Evolutionary conservation across 768 basidiomycete genomes (phyloP).

Genomic region (Pleurotus tuber-regium): DNA sequence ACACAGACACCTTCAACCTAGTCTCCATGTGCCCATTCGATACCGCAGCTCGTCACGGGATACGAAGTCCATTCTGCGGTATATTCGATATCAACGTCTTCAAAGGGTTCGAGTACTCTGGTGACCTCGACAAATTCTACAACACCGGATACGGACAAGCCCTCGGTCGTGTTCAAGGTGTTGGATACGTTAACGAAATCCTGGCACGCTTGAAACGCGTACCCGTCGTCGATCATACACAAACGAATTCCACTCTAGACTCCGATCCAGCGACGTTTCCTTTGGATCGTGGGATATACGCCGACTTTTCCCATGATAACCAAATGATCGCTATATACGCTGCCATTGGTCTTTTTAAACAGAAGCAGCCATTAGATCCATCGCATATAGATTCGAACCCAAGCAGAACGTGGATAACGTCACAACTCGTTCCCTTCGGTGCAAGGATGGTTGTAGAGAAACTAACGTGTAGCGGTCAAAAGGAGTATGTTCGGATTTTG

Average conservation of each 20-base stretch:
- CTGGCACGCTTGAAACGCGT: slow-evolving; percentile 69
- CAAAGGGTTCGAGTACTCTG: slow-evolving; percentile 61
- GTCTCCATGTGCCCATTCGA: slow-evolving; percentile 82
- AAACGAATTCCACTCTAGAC: slow-evolving; percentile 76
- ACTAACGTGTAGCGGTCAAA: slow-evolving; percentile 41
- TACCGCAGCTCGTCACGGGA: slow-evolving; percentile 47
- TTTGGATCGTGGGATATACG: slow-evolving; percentile 59
- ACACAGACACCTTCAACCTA: slow-evolving; percentile 53
- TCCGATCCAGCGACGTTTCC: slow-evolving; percentile 67
- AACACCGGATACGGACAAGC: slow-evolving; percentile 68
- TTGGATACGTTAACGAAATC: slow-evolving; percentile 90
- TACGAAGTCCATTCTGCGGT: slow-evolving; percentile 63
- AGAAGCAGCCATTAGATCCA: slow-evolving; percentile 31
- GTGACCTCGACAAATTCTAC: slow-evolving; percentile 80
- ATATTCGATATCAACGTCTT: slow-evolving; percentile 71
- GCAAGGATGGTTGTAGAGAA: slow-evolving; percentile 74
- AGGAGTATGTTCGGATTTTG: slow-evolving; percentile 66
- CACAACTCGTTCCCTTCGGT: slow-evolving; percentile 70
- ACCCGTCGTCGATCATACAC: slow-evolving; percentile 66
- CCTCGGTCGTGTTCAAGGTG: slow-evolving; percentile 76
- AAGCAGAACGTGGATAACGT: slow-evolving; percentile 49
- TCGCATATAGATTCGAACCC: slow-evolving; percentile 23
- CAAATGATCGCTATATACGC: slow-evolving; percentile 76
- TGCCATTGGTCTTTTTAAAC: slow-evolving; percentile 55
- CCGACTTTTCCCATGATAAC: slow-evolving; percentile 87